Percentiles rank a stretch among this genome's conserved stretches.
These are phyloP conservation scores for Lecanosticta acicola DNA, from an alignment of 2,329 filamentous ascomycete species.

Conservation along the genomic window DNA sequence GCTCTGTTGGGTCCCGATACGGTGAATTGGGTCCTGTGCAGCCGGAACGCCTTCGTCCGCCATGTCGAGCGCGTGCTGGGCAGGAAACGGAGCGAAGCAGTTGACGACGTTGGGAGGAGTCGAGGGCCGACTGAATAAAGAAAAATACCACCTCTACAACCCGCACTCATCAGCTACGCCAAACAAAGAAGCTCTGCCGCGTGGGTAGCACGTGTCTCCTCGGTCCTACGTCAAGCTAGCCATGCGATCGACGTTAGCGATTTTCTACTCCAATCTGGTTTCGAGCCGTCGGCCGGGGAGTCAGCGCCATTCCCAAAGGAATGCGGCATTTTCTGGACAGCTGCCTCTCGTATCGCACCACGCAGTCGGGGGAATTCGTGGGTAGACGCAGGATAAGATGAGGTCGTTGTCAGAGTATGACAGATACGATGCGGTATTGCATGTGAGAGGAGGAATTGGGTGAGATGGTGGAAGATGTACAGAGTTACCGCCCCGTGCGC, in stretches of 20 bases:
- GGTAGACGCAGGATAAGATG: not conserved
- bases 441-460: not conserved
- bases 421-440: not conserved
- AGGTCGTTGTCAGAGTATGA: not conserved
- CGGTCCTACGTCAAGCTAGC: not conserved
- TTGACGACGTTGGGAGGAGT: no score
- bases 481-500: not conserved
- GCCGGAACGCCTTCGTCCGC: constrained; percentile 8
- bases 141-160: no score
- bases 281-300: not conserved
- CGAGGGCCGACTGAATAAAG: no score
- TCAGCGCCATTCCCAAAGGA: not conserved
- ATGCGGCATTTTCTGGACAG: not conserved
- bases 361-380: not conserved
- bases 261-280: constrained; percentile 1
- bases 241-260: not conserved
- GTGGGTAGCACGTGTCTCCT: no score
- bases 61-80: constrained; percentile 1
- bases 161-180: no score
- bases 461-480: not conserved
- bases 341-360: not conserved
- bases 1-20: constrained; percentile 1
- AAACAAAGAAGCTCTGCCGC: not conserved
- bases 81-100: no score
- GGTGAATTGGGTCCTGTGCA: constrained; percentile 8